Evolutionary conservation across 805 yeast species (phyloP).

Genomic region (Zygosaccharomyces gambellarensis): DNA sequence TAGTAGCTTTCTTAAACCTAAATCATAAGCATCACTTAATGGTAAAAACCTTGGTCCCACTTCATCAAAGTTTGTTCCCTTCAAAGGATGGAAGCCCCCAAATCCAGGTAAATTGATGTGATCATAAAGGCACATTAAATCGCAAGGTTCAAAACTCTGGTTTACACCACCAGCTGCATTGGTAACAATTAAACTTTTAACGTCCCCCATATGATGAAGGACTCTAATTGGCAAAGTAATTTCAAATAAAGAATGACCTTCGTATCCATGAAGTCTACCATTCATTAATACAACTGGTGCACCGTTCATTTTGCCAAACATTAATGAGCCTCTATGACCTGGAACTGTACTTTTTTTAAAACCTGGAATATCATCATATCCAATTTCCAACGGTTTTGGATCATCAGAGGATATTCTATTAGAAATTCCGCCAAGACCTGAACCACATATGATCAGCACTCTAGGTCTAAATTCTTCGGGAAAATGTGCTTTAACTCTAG

Average conservation of each 20-base stretch:
- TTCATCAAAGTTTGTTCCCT: slow-evolving; percentile 76
- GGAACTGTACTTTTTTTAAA: slow-evolving; percentile 77
- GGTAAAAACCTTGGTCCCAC: slow-evolving; percentile 88
- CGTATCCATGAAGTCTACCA: slow-evolving; percentile 89
- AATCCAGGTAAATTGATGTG: slow-evolving; percentile 90
- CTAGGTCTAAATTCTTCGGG: slow-evolving; percentile 42
- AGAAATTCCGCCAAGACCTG: slow-evolving; percentile 88
- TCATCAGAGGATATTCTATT: slow-evolving; percentile 35
- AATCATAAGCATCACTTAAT: slow-evolving; percentile 83
- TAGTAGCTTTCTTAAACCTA: slow-evolving; percentile 59
- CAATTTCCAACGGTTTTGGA: slow-evolving; percentile 44
- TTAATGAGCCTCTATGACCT: slow-evolving; percentile 82
- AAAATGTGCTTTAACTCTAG: slow-evolving; percentile 15
- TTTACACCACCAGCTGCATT: slow-evolving; percentile 95
- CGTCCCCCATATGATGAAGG: slow-evolving; percentile 54
- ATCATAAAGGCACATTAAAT: slow-evolving; percentile 83
- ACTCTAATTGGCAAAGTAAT: slow-evolving; percentile 84
- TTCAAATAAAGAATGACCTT: slow-evolving; percentile 78
- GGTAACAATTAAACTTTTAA: slow-evolving; percentile 67
- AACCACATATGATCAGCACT: slow-evolving; percentile 83
- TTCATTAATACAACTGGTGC: slow-evolving; percentile 90
- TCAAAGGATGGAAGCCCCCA: slow-evolving; percentile 79
- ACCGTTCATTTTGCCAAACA: slow-evolving; percentile 68
- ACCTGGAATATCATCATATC: slow-evolving; percentile 71
- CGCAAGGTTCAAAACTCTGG: slow-evolving; percentile 66